Conservation (phyloP, 2,329 filamentous ascomycete genomes). For the Penicillium sp. region DNA sequence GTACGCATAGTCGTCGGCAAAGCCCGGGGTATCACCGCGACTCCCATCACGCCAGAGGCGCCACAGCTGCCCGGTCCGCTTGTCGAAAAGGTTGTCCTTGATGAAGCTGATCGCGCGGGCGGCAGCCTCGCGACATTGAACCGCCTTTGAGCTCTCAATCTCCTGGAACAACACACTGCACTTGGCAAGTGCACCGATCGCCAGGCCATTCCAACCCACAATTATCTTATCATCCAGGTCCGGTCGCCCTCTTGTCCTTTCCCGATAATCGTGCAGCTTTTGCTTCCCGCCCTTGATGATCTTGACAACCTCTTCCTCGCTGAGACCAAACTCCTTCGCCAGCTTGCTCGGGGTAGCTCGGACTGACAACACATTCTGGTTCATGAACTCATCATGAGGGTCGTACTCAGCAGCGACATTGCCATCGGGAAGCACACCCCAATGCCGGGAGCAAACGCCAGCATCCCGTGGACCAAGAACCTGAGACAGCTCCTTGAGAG, state of each 20-base stretch:
- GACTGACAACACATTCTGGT: constrained; percentile 82
- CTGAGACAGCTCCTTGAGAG: constrained; percentile 75
- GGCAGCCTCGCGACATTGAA: constrained; percentile 64
- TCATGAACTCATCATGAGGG: constrained; percentile 88
- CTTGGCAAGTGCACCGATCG: constrained; percentile 76
- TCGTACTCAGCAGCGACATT: constrained; percentile 82
- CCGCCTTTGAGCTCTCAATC: constrained; percentile 57
- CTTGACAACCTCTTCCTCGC: constrained; percentile 64
- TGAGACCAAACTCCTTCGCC: constrained; percentile 69
- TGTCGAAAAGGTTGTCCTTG: constrained; percentile 68
- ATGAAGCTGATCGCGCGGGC: constrained; percentile 70
- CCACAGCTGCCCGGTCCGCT: constrained; percentile 60
- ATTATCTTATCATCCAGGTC: constrained; percentile 85
- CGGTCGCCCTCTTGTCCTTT: constrained; percentile 71
- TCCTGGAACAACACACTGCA: constrained; percentile 65
- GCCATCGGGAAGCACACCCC: constrained; percentile 77
- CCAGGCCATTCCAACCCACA: constrained; percentile 82
- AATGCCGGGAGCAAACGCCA: constrained; percentile 75
- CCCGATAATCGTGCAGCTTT: constrained; percentile 68
- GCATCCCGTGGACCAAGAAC: constrained; percentile 68
- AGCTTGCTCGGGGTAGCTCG: constrained; percentile 66
- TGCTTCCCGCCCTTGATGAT: constrained; percentile 65
- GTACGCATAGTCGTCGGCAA: constrained; percentile 94
- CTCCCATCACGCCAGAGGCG: constrained; percentile 68
- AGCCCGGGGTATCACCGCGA: constrained; percentile 64